Evolutionary conservation across 208 protist genomes (phyloP).

Genomic region (Trypanosoma mega): DNA sequence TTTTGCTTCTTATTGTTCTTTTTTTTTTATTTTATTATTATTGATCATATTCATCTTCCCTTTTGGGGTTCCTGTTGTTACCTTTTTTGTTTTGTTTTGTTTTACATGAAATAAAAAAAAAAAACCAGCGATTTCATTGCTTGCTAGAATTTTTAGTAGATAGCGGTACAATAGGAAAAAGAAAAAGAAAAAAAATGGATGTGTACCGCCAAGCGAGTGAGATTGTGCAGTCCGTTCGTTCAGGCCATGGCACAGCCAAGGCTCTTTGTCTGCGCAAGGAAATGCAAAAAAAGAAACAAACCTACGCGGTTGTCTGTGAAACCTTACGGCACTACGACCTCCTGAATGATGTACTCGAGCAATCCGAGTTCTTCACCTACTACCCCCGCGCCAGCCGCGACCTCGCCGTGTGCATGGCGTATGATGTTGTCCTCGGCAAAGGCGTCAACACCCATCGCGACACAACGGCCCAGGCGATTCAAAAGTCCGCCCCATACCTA

Average conservation of each 20-base stretch:
- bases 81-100: background rate
- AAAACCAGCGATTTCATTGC: slow-evolving; percentile 5
- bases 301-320: slow-evolving; percentile 91
- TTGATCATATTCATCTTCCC: no score
- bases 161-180: background rate
- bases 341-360: slow-evolving; percentile 79
- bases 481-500: slow-evolving; percentile 64
- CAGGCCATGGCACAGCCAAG: slow-evolving; percentile 82
- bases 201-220: slow-evolving; percentile 88
- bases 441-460: slow-evolving; percentile 86
- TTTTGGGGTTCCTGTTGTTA: no score
- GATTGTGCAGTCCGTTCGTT: slow-evolving; percentile 68
- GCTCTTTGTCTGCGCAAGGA: slow-evolving; percentile 90
- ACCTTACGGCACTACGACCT: slow-evolving; percentile 88
- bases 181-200: slow-evolving; percentile 51
- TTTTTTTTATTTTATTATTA: no score
- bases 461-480: slow-evolving; percentile 72
- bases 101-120: background rate
- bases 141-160: slow-evolving; percentile 2
- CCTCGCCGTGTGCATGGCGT: slow-evolving; percentile 83
- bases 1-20: no score
- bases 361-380: slow-evolving; percentile 84
- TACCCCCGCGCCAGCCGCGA: slow-evolving; percentile 67
- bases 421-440: slow-evolving; percentile 86
- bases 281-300: slow-evolving; percentile 92